A percentile compares a stretch with the other conserved stretches of the same genome.
phyloP scores from a whole-genome alignment of 768 basidiomycete species.

The Collybia mongolica region DNA sequence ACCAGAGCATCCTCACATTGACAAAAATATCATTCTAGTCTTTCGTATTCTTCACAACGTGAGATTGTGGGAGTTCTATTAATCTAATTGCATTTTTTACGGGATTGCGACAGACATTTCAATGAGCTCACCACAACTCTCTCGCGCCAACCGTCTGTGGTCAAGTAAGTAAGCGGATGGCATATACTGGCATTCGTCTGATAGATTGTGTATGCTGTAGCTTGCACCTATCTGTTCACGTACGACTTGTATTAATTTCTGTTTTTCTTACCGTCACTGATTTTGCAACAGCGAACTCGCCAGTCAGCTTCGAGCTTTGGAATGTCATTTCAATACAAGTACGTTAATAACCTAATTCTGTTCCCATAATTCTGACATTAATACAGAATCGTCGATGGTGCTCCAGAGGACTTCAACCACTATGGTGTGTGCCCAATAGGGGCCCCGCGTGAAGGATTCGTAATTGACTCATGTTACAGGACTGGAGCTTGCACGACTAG shows the following conservation, averaged over 20 bases:
- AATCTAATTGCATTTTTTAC: not conserved
- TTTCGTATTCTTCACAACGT: conserved; percentile 93
- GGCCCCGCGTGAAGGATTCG: not conserved
- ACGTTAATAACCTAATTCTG: not conserved
- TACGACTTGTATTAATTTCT: conserved; percentile 22
- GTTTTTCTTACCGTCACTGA: not conserved
- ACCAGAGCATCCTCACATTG: not conserved
- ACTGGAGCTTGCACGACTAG: conserved; percentile 83
- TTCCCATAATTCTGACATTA: not conserved
- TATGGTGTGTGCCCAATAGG: conserved; percentile 52
- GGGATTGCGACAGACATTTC: conserved; percentile 57
- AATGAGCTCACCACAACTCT: conserved; percentile 77
- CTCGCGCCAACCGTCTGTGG: conserved; percentile 71
- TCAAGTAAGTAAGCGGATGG: conserved; percentile 50
- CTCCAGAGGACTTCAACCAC: conserved; percentile 58
- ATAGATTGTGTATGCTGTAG: conserved; percentile 34
- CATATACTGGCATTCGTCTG: not conserved
- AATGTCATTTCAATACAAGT: conserved; percentile 81
- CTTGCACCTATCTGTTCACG: conserved; percentile 81
- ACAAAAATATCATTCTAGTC: conserved; percentile 45
- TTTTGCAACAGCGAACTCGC: conserved; percentile 46
- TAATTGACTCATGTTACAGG: conserved; percentile 43
- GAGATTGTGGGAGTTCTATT: conserved; percentile 12
- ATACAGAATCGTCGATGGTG: conserved; percentile 71
- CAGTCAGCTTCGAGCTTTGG: conserved; percentile 59